Conservation (phyloP, 1,284 basidiomycete species). For the Tylopilus sp. region DNA sequence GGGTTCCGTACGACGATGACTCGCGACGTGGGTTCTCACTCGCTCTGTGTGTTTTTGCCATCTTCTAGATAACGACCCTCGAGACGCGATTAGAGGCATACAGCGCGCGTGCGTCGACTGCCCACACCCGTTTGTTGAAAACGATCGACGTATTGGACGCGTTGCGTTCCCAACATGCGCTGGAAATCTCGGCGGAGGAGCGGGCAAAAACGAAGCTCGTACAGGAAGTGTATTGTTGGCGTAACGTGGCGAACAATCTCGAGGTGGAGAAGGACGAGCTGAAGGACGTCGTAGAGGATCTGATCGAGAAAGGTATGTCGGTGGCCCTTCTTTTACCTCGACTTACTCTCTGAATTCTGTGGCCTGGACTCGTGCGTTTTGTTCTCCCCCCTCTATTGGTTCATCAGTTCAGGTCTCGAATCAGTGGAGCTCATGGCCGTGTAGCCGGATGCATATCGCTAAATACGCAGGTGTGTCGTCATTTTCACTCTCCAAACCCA, state of each 20-base stretch:
- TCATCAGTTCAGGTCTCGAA: slow-evolving; percentile 49
- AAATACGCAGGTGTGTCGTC: slow-evolving; percentile 42
- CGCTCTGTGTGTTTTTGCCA: slow-evolving; percentile 1
- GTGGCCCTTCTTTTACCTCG: not conserved
- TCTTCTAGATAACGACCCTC: slow-evolving; percentile 37
- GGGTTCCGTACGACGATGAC: slow-evolving; percentile 1
- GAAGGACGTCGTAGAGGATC: slow-evolving; percentile 48
- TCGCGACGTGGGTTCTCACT: not conserved
- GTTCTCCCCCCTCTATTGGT: not conserved
- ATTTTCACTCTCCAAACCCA: slow-evolving; percentile 6
- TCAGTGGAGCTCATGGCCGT: slow-evolving; percentile 51
- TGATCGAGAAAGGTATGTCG: slow-evolving; percentile 56
- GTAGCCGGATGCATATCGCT: slow-evolving; percentile 44
- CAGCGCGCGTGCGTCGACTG: slow-evolving; percentile 41
- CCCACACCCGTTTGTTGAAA: slow-evolving; percentile 47
- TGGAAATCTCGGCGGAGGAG: slow-evolving; percentile 41
- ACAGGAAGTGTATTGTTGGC: slow-evolving; percentile 39
- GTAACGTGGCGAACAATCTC: slow-evolving; percentile 32
- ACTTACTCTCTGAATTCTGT: slow-evolving; percentile 1
- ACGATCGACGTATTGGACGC: slow-evolving; percentile 53
- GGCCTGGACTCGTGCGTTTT: not conserved
- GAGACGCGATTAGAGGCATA: slow-evolving; percentile 40
- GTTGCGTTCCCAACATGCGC: slow-evolving; percentile 37
- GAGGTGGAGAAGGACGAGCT: slow-evolving; percentile 53
- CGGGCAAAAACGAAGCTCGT: slow-evolving; percentile 37